A percentile compares a stretch with the other conserved stretches of the same genome.
Evolutionary conservation across 352 stramenopile genomes (phyloP).

Genomic region (Chrysophaeum taylorii): DNA sequence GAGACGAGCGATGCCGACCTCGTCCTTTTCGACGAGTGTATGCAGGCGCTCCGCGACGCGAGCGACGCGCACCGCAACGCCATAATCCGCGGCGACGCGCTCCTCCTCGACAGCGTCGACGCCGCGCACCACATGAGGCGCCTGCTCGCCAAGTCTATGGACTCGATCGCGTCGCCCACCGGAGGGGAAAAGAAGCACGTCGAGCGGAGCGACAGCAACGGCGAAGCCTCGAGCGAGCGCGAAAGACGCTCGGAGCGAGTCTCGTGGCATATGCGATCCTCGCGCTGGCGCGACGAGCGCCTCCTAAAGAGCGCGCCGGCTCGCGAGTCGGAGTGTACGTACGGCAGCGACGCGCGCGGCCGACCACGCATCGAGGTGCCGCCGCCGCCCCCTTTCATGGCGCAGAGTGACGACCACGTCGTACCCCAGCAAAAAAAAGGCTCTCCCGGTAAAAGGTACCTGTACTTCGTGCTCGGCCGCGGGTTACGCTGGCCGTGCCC

Average conservation of each 20-base stretch:
- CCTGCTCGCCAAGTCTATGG: background rate
- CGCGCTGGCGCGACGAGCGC: background rate
- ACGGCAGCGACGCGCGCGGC: background rate
- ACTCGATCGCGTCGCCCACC: too few species aligned
- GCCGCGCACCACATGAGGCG: background rate
- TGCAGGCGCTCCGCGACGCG: background rate
- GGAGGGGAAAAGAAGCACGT: too few species aligned
- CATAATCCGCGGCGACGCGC: background rate
- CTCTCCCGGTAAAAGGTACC: background rate
- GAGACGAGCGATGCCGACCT: background rate
- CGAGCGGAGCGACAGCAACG: too few species aligned
- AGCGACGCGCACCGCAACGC: background rate
- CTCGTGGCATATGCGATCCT: too few species aligned
- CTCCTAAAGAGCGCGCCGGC: background rate
- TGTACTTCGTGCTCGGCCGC: background rate
- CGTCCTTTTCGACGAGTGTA: conserved; percentile 1
- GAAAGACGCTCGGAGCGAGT: too few species aligned
- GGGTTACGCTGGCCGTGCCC: background rate
- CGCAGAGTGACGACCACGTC: background rate
- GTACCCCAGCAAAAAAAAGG: background rate
- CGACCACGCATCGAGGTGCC: background rate
- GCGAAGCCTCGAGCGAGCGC: too few species aligned
- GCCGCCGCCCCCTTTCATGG: background rate
- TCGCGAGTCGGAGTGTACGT: background rate
- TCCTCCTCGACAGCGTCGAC: background rate